Percentiles rank a stretch among this genome's conserved stretches.
Evolutionary conservation across 345 rosid genomes (phyloP).

Genomic region (Eucalyptus sp.): DNA sequence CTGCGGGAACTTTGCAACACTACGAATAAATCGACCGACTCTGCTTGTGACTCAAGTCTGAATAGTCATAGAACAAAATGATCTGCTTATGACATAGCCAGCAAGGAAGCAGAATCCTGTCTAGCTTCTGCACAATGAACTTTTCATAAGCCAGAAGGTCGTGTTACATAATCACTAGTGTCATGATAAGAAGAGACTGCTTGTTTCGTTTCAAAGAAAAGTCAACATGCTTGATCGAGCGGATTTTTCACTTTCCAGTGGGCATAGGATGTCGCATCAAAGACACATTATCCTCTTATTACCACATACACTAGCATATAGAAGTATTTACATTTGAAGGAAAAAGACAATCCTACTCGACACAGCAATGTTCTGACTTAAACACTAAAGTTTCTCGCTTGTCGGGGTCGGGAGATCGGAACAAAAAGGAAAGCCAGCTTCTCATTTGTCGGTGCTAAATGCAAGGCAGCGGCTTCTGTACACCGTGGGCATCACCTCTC

Average conservation of each 20-base stretch:
- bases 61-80: not conserved
- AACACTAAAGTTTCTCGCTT: constrained; percentile 27
- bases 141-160: not conserved
- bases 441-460: not conserved
- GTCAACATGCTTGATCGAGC: not conserved
- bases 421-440: not conserved
- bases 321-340: not conserved
- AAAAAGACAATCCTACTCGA: not conserved
- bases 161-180: not conserved
- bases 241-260: not conserved
- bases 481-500: not conserved
- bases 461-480: not conserved
- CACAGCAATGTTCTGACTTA: not conserved
- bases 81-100: not conserved
- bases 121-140: not conserved
- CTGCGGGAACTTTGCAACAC: not conserved
- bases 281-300: not conserved
- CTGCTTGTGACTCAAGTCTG: not conserved
- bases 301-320: not conserved
- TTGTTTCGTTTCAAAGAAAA: not conserved
- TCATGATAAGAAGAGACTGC: not conserved
- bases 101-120: not conserved
- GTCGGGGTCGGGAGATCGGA: not conserved
- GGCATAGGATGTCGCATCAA: not conserved
- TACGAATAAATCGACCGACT: not conserved